phyloP scores from a whole-genome alignment of 2,329 filamentous ascomycete genomes.

The Fusarium illudens region DNA sequence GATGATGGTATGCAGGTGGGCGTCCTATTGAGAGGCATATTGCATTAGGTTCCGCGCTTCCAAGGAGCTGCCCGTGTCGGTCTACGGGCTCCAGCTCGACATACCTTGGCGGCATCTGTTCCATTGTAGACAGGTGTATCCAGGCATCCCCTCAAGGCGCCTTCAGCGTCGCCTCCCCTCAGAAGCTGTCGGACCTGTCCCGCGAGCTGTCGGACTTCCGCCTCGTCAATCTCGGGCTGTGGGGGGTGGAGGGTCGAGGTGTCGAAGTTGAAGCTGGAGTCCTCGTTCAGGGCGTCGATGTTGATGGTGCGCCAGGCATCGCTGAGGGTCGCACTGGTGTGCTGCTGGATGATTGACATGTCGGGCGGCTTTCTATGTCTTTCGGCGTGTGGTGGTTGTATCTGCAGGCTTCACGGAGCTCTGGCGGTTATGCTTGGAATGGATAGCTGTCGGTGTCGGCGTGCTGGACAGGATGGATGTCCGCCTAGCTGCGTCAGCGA shows the following conservation, averaged over 20 bases:
- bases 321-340: constrained; percentile 66
- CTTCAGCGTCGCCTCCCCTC: constrained; percentile 85
- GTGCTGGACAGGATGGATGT: constrained; percentile 17
- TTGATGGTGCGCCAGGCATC: constrained; percentile 89
- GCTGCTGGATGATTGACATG: constrained; percentile 75
- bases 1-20: constrained; percentile 85
- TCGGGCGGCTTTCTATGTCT: constrained; percentile 1
- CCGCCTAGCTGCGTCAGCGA: constrained; percentile 46
- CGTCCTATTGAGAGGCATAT: constrained; percentile 64
- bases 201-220: constrained; percentile 79
- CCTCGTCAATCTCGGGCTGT: constrained; percentile 75
- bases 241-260: constrained; percentile 82
- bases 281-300: constrained; percentile 89
- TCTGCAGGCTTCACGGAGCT: constrained; percentile 11
- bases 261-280: constrained; percentile 92
- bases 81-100: background rate
- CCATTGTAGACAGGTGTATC: constrained; percentile 84
- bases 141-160: constrained; percentile 82
- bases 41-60: constrained; percentile 9
- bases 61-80: background rate
- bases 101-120: constrained; percentile 65
- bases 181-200: constrained; percentile 88
- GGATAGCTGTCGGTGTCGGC: constrained; percentile 24
- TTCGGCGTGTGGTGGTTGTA: background rate
- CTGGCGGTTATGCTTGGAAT: background rate